Conservation (phyloP, 306 rosid species). For the Fragaria nilgerrensis region DNA sequence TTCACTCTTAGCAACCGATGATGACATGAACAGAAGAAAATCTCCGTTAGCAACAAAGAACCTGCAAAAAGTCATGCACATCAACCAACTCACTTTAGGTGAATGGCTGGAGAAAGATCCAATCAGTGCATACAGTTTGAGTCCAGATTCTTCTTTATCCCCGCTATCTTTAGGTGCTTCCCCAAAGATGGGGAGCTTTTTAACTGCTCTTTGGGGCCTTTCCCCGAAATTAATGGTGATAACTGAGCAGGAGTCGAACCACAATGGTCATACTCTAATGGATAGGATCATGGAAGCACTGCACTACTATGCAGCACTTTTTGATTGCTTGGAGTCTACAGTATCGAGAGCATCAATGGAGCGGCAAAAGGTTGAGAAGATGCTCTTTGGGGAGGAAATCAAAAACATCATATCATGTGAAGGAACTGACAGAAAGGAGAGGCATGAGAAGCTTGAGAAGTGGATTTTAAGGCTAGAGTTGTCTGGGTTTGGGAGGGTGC, state of each 20-base stretch:
- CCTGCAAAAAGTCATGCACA: conserved; percentile 46
- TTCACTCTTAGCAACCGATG: conserved; percentile 65
- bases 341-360: conserved; percentile 52
- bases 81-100: conserved; percentile 56
- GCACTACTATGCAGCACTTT: conserved; percentile 62
- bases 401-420: conserved; percentile 82
- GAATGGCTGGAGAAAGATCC: conserved; percentile 71
- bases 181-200: conserved; percentile 66
- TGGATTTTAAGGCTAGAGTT: conserved; percentile 63
- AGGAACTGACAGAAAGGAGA: conserved; percentile 65
- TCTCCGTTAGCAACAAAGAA: conserved; percentile 48
- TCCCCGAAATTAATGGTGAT: conserved; percentile 67
- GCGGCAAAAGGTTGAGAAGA: conserved; percentile 64
- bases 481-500: conserved; percentile 59
- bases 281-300: conserved; percentile 64
- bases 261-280: conserved; percentile 55
- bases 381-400: conserved; percentile 73
- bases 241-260: conserved; percentile 90
- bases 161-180: conserved; percentile 60
- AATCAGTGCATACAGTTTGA: conserved; percentile 37
- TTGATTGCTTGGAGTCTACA: conserved; percentile 78
- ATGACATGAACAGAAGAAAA: conserved; percentile 41
- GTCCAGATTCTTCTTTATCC: conserved; percentile 65
- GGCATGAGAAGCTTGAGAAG: conserved; percentile 76
- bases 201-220: conserved; percentile 48